Percentiles rank a stretch among this genome's conserved stretches.
Conservation (phyloP, 495 filamentous ascomycete species). For the Penicillium turbatum region DNA sequence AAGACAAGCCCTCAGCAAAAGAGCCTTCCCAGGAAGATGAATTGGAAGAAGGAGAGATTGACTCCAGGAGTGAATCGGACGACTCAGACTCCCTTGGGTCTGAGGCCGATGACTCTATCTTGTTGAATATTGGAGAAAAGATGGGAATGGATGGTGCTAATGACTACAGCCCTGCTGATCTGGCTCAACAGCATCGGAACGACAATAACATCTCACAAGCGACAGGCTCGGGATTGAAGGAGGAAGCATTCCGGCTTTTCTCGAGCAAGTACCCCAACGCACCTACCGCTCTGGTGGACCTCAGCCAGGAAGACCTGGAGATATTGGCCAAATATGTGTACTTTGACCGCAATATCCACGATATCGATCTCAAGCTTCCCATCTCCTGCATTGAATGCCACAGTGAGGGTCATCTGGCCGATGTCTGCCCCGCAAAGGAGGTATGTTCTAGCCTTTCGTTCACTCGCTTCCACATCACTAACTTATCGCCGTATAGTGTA, state of each 20-base stretch:
- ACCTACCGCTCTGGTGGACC: conserved; percentile 39
- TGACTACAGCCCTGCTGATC: conserved; percentile 26
- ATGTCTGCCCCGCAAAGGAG: conserved; percentile 43
- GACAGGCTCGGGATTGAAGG: conserved; percentile 26
- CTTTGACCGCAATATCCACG: conserved; percentile 56
- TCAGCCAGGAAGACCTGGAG: conserved; percentile 40
- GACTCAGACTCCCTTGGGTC: conserved; percentile 35
- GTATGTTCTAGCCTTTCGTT: conserved; percentile 17
- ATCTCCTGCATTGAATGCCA: conserved; percentile 47
- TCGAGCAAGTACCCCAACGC: conserved; percentile 35
- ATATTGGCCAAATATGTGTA: conserved; percentile 39
- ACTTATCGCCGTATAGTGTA: conserved; percentile 28
- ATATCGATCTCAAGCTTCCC: conserved; percentile 63
- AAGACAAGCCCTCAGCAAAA: neutral
- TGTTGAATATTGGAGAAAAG: conserved; percentile 39
- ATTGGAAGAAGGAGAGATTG: conserved; percentile 25
- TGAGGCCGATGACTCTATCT: conserved; percentile 40
- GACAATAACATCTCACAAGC: conserved; percentile 5
- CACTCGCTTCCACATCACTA: neutral
- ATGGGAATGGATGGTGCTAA: conserved; percentile 14
- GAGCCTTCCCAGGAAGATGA: conserved; percentile 3
- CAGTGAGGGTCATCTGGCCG: conserved; percentile 41
- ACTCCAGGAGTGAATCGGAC: conserved; percentile 33
- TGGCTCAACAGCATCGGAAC: conserved; percentile 1
- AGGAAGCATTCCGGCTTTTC: conserved; percentile 34